A percentile compares a stretch with the other conserved stretches of the same genome.
Conservation (phyloP, 805 yeast species). For the Candida michaelii region DNA sequence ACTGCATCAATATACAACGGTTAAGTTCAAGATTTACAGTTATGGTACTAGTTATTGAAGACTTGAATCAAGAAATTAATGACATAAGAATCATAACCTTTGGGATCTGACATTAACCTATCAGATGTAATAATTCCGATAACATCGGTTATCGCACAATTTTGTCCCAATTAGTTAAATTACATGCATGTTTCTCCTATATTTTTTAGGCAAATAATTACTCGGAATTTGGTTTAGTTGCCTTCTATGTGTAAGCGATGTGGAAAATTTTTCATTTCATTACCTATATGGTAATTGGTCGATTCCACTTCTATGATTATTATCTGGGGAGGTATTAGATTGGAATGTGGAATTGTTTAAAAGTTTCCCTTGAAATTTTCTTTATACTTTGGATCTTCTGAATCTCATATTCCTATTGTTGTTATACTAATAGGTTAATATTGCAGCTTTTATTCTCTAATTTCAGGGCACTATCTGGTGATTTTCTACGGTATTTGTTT, state of each 20-base stretch:
- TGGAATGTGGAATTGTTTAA: neutral
- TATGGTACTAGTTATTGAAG: too few species aligned
- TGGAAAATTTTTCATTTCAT: neutral
- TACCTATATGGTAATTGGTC: neutral
- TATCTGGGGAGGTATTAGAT: neutral
- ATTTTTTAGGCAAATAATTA: neutral
- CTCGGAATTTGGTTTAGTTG: neutral
- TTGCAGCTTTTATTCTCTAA: too few species aligned
- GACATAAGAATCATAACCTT: too few species aligned
- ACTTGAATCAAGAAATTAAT: too few species aligned
- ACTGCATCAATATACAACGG: neutral
- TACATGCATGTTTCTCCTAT: slow-evolving; percentile 5
- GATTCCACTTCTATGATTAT: neutral
- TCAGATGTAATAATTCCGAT: neutral
- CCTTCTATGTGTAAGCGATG: slow-evolving; percentile 1
- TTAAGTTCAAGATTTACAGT: too few species aligned
- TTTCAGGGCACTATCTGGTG: too few species aligned
- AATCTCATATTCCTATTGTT: too few species aligned
- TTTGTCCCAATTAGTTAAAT: slow-evolving; percentile 3
- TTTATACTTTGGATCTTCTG: too few species aligned
- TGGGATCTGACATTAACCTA: too few species aligned
- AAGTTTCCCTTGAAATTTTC: too few species aligned
- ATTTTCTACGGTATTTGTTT: too few species aligned
- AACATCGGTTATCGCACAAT: slow-evolving; percentile 1
- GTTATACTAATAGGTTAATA: too few species aligned